Base-by-base conservation (phyloP, 176 grass and related monocot species). In the Bolboschoenus planiculmis region DNA sequence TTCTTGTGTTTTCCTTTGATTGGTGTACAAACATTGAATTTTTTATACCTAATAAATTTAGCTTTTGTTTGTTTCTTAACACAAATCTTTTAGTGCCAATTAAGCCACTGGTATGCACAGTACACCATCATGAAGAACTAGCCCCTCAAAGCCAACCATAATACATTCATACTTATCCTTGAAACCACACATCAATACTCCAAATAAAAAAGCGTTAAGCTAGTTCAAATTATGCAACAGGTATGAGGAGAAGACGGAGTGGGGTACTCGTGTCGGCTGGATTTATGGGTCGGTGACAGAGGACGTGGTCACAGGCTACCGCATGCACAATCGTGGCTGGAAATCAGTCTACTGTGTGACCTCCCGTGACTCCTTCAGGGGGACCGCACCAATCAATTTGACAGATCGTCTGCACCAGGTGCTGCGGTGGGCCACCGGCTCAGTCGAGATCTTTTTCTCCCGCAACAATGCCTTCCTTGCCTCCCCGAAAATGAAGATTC, bases 241-340 rank as follows among this genome's bases (percentile, higher is more conserved):
- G 80, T 98, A 98, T 0, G 96, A 98, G 89, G 95, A 98, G 91
- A 98, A 98, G 84, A 98, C 96, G 0, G 96, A 98, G 65, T 98
- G 96, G 95, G 95, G 95, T 18, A 76, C 39, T 26, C 81, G 95
- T 31, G 95, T 98, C 29, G 96, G 96, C 7, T 98, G 96, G 96
- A 98, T 98, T 71, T 95, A 98, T 48, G 92, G 96, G 1, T 98
- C 96, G 2, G 92, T 98, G 67, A 98, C 96, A 16, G 96, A 98
- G 67, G 96, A 98, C 29, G 96, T 98, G 64, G 92, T 98, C 56
- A 98, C 96, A n/a, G 96, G 96, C 50, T 98, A 98, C 79, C 89
- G 92, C 15, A 98, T 95, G 96, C 96, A 98, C 66, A 98, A 98
- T 47, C 89, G 96, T 30, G 96, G 96, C 13, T 98, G 96, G 96